A percentile compares a stretch with the other conserved stretches of the same genome.
Evolutionary conservation across 148 eudicot species (phyloP).

Genomic region (Polygonum aviculare): DNA sequence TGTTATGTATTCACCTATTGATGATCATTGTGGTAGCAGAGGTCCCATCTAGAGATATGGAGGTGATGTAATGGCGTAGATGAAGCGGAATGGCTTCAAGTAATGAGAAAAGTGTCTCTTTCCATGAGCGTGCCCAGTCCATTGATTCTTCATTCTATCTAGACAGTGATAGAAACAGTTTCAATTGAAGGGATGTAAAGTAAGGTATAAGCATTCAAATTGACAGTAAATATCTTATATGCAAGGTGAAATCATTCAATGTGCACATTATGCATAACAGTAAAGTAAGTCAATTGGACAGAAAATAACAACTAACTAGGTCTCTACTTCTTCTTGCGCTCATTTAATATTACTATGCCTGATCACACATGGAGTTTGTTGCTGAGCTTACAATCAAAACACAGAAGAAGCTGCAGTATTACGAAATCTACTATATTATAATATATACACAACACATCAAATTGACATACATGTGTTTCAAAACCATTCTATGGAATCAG

Average conservation of each 20-base stretch:
- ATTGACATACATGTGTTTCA: too few relatives aligned
- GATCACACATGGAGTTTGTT: not conserved
- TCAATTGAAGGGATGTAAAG: not conserved
- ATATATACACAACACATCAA: too few relatives aligned
- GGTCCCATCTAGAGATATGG: conserved; percentile 87
- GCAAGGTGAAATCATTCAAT: not conserved
- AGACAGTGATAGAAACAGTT: conserved; percentile 40
- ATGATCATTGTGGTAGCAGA: conserved; percentile 87
- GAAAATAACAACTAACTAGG: not conserved
- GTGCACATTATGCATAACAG: not conserved
- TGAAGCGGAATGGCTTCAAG: conserved; percentile 58
- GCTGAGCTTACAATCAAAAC: not conserved
- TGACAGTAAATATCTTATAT: not conserved
- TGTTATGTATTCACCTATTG: conserved; percentile 42
- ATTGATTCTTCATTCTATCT: conserved; percentile 74
- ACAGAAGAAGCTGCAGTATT: not conserved
- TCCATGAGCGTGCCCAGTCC: conserved; percentile 89
- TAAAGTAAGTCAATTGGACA: not conserved
- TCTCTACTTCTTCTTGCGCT: not conserved
- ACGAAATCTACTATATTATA: too few relatives aligned
- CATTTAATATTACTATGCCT: not conserved
- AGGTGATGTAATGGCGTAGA: conserved; percentile 50
- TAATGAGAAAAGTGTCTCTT: conserved; percentile 61
- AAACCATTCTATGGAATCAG: too few relatives aligned
- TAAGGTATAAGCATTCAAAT: too few relatives aligned